A percentile compares a stretch with the other conserved stretches of the same genome.
Evolutionary conservation across 441 rosid genomes (phyloP).

Genomic region (Pelargonium australe): DNA sequence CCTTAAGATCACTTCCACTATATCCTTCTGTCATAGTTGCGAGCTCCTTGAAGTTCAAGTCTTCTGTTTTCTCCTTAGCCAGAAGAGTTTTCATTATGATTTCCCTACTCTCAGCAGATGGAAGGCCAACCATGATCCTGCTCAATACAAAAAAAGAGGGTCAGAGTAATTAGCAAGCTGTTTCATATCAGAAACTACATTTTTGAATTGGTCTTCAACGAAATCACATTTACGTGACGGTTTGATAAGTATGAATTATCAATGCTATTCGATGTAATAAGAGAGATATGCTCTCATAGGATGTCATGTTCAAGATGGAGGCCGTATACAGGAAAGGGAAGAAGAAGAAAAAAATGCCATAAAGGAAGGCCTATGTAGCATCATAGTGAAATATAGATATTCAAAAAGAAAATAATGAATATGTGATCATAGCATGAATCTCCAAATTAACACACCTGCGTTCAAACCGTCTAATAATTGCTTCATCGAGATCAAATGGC

Average conservation of each 20-base stretch:
- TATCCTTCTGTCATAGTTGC: slow-evolving; percentile 86
- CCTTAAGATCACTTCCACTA: slow-evolving; percentile 97
- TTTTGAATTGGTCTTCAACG: neutral
- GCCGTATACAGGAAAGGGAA: too few species aligned
- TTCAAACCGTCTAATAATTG: slow-evolving; percentile 95
- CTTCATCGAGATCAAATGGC: slow-evolving; percentile 98
- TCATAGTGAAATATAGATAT: neutral
- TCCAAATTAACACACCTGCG: slow-evolving; percentile 50
- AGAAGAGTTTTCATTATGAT: slow-evolving; percentile 74
- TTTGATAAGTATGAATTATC: neutral
- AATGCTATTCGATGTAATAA: too few species aligned
- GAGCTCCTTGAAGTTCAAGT: slow-evolving; percentile 77
- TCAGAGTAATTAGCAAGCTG: neutral
- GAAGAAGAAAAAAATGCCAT: too few species aligned
- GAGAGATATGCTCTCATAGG: too few species aligned
- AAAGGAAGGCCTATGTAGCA: neutral
- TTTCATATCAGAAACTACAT: neutral
- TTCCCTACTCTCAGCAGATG: slow-evolving; percentile 74
- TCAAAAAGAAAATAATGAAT: neutral
- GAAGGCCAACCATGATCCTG: slow-evolving; percentile 96
- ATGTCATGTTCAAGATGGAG: too few species aligned
- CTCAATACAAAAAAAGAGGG: neutral
- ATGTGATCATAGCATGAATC: neutral
- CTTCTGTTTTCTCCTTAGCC: slow-evolving; percentile 74
- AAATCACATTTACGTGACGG: neutral